Evolutionary conservation across 345 rosid genomes (phyloP).

Genomic region (Populus davidiana): DNA sequence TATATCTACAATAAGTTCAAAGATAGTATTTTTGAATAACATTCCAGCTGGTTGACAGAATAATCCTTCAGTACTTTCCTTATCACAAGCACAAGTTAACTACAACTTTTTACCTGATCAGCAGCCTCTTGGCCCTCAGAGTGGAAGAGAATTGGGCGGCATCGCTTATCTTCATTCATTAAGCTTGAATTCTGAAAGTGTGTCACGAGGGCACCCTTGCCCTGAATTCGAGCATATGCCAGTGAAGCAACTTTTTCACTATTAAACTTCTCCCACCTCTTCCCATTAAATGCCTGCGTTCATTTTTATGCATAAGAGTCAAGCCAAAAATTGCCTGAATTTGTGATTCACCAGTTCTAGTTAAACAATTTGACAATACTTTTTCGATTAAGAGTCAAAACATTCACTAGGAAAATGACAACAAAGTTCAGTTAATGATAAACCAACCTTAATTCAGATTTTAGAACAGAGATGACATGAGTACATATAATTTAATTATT

Average conservation of each 20-base stretch:
- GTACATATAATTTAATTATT: neutral
- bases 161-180: slow-evolving; percentile 26
- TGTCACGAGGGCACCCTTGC: slow-evolving; percentile 22
- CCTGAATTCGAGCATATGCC: slow-evolving; percentile 27
- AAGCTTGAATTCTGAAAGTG: slow-evolving; percentile 28
- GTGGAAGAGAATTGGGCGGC: slow-evolving; percentile 25
- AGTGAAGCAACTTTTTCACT: slow-evolving; percentile 25
- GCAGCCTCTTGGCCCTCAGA: slow-evolving; percentile 13
- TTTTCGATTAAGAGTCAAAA: neutral
- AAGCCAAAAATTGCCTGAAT: neutral
- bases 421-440: neutral
- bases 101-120: slow-evolving; percentile 16
- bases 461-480: neutral
- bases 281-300: slow-evolving; percentile 24
- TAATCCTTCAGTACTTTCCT: neutral
- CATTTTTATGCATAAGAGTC: neutral
- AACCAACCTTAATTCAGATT: neutral
- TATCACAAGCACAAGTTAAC: neutral
- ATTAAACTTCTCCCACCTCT: slow-evolving; percentile 28
- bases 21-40: neutral
- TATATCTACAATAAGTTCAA: neutral
- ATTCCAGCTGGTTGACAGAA: neutral
- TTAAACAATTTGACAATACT: neutral
- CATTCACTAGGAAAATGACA: neutral
- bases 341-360: neutral